Conservation (phyloP, 2,329 filamentous ascomycete species). For the Colletotrichum lindemuthianum region DNA sequence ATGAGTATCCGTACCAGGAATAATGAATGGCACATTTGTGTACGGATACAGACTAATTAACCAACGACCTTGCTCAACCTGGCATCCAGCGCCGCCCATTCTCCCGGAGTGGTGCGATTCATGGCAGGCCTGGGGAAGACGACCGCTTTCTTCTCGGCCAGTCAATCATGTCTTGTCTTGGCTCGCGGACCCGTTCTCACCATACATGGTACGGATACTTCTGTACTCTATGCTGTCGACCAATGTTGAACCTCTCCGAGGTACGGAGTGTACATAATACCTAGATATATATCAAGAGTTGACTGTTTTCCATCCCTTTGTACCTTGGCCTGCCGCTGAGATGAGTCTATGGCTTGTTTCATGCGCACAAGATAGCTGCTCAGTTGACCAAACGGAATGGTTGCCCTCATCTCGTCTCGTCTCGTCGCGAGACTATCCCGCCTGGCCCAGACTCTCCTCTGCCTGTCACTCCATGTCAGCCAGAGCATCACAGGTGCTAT, state of each 20-base stretch:
- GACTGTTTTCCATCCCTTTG: too few species aligned
- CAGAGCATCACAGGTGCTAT: background rate
- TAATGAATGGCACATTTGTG: background rate
- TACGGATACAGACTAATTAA: background rate
- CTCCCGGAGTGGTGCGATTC: background rate
- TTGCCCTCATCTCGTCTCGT: slow-evolving; percentile 1
- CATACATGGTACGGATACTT: slow-evolving; percentile 2
- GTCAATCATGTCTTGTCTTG: slow-evolving; percentile 19
- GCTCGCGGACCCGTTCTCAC: slow-evolving; percentile 4
- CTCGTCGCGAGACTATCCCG: background rate
- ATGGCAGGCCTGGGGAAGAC: slow-evolving; percentile 17
- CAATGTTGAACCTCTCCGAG: too few species aligned
- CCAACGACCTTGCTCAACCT: slow-evolving; percentile 15
- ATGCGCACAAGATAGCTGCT: background rate
- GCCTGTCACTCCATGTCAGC: background rate
- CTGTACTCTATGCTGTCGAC: background rate
- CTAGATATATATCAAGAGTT: too few species aligned
- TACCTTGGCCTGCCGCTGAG: too few species aligned
- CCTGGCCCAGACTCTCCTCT: background rate
- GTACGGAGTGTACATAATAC: too few species aligned
- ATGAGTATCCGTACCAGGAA: background rate
- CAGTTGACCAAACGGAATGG: slow-evolving; percentile 1
- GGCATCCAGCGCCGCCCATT: slow-evolving; percentile 20
- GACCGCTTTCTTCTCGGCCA: slow-evolving; percentile 15
- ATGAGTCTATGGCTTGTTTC: too few species aligned